Evolutionary conservation across 1,284 basidiomycete species (phyloP).

Genomic region (Polyporus tsugae): DNA sequence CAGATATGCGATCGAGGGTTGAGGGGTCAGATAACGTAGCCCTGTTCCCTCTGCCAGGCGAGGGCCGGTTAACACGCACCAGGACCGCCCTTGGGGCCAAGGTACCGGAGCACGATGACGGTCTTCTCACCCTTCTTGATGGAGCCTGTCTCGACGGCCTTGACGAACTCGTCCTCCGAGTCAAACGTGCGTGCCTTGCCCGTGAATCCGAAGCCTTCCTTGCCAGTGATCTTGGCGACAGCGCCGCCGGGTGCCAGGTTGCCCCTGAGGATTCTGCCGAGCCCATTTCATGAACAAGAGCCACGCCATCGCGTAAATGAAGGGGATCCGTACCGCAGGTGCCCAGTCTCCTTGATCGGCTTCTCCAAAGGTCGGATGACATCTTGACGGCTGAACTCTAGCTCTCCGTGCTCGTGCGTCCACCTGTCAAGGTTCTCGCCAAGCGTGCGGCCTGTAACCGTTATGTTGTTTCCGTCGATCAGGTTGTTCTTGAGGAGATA

Average conservation of each 20-base stretch:
- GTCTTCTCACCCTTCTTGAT: constrained; percentile 91
- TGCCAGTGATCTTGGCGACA: constrained; percentile 95
- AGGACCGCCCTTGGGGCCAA: constrained; percentile 91
- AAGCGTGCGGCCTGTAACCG: constrained; percentile 87
- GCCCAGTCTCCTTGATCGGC: constrained; percentile 90
- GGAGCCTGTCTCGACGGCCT: constrained; percentile 81
- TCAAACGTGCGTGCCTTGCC: constrained; percentile 89
- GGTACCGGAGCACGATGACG: constrained; percentile 88
- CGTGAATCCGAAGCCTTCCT: constrained; percentile 87
- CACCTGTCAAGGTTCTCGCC: constrained; percentile 90
- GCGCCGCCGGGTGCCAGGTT: constrained; percentile 94
- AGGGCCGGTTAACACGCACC: constrained; percentile 51
- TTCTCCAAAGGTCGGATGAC: constrained; percentile 85
- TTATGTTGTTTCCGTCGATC: constrained; percentile 87
- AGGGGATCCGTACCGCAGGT: constrained; percentile 69
- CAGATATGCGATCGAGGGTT: constrained; percentile 12
- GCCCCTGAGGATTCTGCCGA: constrained; percentile 75
- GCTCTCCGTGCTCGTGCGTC: constrained; percentile 81
- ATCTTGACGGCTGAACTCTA: constrained; percentile 75
- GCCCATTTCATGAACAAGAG: constrained; percentile 7
- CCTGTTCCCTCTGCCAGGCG: background rate
- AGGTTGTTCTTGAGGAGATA: constrained; percentile 85
- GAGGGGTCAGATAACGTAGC: background rate
- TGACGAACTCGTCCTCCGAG: constrained; percentile 81
- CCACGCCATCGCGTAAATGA: background rate